Evolutionary conservation across 164 flowering plant genomes (phyloP).

Genomic region (Aristolochia contorta): DNA sequence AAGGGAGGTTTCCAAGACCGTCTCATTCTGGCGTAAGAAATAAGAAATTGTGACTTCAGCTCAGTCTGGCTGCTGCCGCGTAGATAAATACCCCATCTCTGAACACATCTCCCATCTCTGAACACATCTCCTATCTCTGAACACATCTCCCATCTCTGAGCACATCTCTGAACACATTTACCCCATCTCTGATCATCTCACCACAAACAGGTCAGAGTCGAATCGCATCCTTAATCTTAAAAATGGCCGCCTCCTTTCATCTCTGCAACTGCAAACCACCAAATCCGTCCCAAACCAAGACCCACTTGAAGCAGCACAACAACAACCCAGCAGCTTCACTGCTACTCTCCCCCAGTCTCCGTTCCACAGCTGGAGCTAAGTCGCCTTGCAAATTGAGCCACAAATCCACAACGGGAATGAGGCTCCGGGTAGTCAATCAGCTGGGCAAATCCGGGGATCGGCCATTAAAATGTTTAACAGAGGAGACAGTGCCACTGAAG

Average conservation of each 20-base stretch:
- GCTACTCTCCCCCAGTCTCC: neutral
- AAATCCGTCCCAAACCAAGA: neutral
- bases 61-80: no score
- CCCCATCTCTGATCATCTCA: no score
- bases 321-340: neutral
- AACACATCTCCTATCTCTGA: no score
- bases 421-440: slow-evolving; percentile 5
- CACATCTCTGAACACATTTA: no score
- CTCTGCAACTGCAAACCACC: slow-evolving; percentile 3
- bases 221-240: no score
- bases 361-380: neutral
- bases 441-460: neutral
- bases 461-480: neutral
- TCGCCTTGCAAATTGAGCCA: slow-evolving; percentile 3
- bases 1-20: no score
- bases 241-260: slow-evolving; percentile 6
- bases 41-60: no score
- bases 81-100: no score
- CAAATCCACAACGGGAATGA: neutral
- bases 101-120: no score
- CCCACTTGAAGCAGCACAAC: neutral
- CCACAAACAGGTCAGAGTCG: no score
- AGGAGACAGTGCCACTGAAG: slow-evolving; percentile 6
- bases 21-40: no score
- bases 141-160: no score